Base-by-base conservation (phyloP, 768 basidiomycete species). In the Mycena leptocephala region DNA sequence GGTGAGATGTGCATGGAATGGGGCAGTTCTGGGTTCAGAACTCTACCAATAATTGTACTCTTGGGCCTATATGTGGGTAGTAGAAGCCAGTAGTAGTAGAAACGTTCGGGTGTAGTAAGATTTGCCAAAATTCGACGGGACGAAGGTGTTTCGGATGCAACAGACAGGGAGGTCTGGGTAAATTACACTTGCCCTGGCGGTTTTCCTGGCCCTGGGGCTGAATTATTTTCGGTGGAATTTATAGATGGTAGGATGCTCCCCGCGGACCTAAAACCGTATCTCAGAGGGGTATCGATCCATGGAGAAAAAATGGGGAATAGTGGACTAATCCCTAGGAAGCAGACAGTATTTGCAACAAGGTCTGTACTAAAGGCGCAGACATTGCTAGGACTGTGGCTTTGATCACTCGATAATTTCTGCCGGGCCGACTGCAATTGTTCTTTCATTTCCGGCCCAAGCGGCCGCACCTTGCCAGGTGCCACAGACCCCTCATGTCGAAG, bases 231-330 rank as follows among this genome's bases (percentile, higher is more conserved):
- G 26, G 39, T 63, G 62, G 39, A 63, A 26, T 24, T 63, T n/a
- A 63, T 62, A 43, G 10, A 63, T 43, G 39, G 62, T 28, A 63
- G 37, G 35, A 37, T 61, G 59, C 59, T 33, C 35, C 59, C 35
- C 22, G n/a, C 9, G n/a, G 22, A 61, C 59, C 39, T 63, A 30
- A 28, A 43, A 41, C 39, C 28, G 28, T 63, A 11, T 63, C 26
- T 63, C 62, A 39, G 62, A 63, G 39, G 62, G 24, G 62, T 43
- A 63, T 28, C 39, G 26, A 63, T 63, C 62, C 62, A 63, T 43
- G 39, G 39, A 18, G 37, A 43, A 63, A n/a, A 63, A 63, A 43
- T 28, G 32, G 62, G 62, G 62, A 63, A 63, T 41, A 63, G 43
- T 37, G 62, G 41, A 63, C 0, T 63, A 43, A 63, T 63, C 62